Evolutionary conservation across 495 filamentous ascomycete species (phyloP), one percentile per base, ranked within the genome.

Genomic region (Astrocystis sublimbata): DNA sequence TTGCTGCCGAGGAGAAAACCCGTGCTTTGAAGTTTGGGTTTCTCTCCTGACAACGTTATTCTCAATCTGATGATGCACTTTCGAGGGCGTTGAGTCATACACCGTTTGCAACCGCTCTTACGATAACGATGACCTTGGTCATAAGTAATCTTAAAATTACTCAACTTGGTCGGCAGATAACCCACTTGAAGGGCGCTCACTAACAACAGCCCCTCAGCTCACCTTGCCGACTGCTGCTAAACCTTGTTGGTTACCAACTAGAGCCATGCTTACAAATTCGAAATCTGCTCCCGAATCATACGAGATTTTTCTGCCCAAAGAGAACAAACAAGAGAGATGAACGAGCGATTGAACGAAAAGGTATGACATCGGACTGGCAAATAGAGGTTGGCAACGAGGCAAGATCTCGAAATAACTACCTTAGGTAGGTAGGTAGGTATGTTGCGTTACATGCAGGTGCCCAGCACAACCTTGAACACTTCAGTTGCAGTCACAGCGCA

Each of bases 111-210:
- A 13, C 19, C 28, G 28, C 1, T 52, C 31, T 19, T 6, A 36
- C 33, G 51, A 24, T 38, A 54, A 38, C 49, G 49, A 30, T 35
- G 17, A 19, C 19, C n/a, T n/a, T 38, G 30, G 10, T 28, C n/a
- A 38, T 38, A n/a, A 33, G 28, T 38, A n/a, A 33, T 13, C 6
- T 51, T 33, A 51, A 21, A 6, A n/a, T n/a, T 43, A 43, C 41
- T 10, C n/a, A n/a, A n/a, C n/a, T n/a, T n/a, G n/a, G n/a, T n/a
- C n/a, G n/a, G n/a, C n/a, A 47, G n/a, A 24, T 23, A 54, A 54
- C 21, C 51, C 51, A 54, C 51, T 3, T n/a, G 28, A 38, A 54
- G 51, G 51, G 51, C 51, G 51, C 31, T 26, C 28, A n/a, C 13
- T n/a, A 33, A 54, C 35, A 21, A 26, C 31, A 17, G 21, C 31